Conservation (phyloP, 2,329 filamentous ascomycete species). For the Catunica adiposa region DNA sequence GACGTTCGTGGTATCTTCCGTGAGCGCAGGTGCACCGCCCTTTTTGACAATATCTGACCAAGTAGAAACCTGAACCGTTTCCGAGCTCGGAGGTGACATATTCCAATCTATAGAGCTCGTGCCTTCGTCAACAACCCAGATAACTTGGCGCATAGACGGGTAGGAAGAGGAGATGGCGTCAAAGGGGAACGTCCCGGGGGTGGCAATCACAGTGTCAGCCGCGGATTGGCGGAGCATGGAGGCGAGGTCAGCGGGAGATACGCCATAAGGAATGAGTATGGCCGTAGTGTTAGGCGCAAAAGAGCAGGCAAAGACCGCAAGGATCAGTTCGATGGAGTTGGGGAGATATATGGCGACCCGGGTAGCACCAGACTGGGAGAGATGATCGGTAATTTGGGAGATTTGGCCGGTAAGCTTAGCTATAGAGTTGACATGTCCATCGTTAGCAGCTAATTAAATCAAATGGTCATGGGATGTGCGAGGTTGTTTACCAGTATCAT, state of each 20-base stretch:
- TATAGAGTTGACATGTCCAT: constrained; percentile 18
- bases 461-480: background rate
- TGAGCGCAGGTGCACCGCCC: constrained; percentile 47
- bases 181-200: constrained; percentile 74
- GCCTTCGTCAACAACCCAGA: constrained; percentile 87
- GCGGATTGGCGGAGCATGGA: constrained; percentile 56
- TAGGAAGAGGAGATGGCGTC: constrained; percentile 54
- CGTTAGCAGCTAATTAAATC: too few species aligned
- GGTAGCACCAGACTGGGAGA: constrained; percentile 53
- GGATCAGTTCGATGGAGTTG: constrained; percentile 79
- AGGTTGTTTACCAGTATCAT: constrained; percentile 38
- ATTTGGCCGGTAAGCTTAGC: constrained; percentile 71
- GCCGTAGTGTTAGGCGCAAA: constrained; percentile 70
- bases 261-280: constrained; percentile 72
- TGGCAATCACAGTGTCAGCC: constrained; percentile 68
- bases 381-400: constrained; percentile 65
- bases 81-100: constrained; percentile 62
- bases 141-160: constrained; percentile 54
- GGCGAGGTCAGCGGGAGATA: constrained; percentile 50
- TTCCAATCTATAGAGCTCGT: constrained; percentile 93
- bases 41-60: constrained; percentile 79
- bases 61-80: constrained; percentile 65
- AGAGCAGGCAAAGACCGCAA: constrained; percentile 68
- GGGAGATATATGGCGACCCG: constrained; percentile 80
- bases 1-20: constrained; percentile 37